Base-by-base conservation (phyloP, 106 monocot genomes). In the Chionographis japonica region DNA sequence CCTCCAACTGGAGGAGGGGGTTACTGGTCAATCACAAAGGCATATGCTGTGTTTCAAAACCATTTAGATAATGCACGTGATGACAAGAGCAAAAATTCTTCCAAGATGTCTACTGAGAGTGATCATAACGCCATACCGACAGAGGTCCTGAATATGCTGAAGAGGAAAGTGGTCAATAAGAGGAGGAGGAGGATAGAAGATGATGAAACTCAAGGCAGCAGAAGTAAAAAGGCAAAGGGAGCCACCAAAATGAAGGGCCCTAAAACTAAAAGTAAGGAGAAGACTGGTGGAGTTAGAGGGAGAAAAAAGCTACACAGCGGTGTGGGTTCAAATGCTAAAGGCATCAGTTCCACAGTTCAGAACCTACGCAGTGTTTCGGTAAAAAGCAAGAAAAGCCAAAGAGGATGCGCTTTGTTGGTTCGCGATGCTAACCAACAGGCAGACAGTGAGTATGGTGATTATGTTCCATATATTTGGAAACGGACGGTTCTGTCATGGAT, bases 21-120 rank as follows among this genome's bases (percentile, higher is more conserved):
- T 56, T 84, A 86, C 61, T 89, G 93, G 93, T 93, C 93, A 53
- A 84, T 93, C 64, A 81, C 86, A 38, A 89, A 89, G 66, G 93
- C 93, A n/a, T 93, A 86, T 68, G 52, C 50, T 70, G 76, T 66
- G 40, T 82, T 84, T 71, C 71, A 62, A 52, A 65, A 65, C 9
- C 43, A 87, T 62, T 16, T 59, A 3, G 65, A 61, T 13, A 17
- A 4, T 40, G 71, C 15, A 52, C 14, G 59, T 52, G 60, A 65
- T 37, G 40, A 20, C 13, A 50, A 63, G 9, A 17, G 14, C n/a
- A 65, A 85, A 20, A 60, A 73, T 58, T 20, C 17, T 1, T 62
- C 61, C 15, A 63, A 17, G n/a, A 63, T 40, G 63, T 53, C 50
- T 50, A 12, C 9, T 2, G 52, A 63, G 16, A 69, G 62, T 65